Evolutionary conservation across 805 yeast genomes (phyloP), one percentile per base, ranked within the genome.

Genomic region (Candida ponderosae): DNA sequence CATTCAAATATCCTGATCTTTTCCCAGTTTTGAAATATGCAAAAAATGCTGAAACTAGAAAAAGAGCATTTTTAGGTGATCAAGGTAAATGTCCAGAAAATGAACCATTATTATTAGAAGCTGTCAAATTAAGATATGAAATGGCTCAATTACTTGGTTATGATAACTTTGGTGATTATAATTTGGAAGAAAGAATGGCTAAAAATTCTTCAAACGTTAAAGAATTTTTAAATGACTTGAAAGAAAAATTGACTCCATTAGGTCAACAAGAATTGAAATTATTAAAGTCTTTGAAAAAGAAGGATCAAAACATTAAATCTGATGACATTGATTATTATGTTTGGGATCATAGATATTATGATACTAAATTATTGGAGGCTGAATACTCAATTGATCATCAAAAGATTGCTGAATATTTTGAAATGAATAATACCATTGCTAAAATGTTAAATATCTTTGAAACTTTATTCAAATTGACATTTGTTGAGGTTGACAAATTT

Each of bases 131-230:
- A 37, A 72, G 96, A 52, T 72, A 71, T 26, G 61, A 79, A 47
- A 59, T 80, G 39, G 87, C 94, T 2, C 52, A 69, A 32, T 40
- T 72, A 7, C 63, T 85, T 50, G 93, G 88, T 17, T 86, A 81
- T 58, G 57, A 69, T 8, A 74, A 74, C 39, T 86, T 72, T 57
- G 77, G 93, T 1, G 81, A 79, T 37, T 84, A 72, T 52, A 72
- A 78, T 26, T 66, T 86, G 45, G 90, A 85, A 44, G 81, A 77
- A 37, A 72, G 87, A 55, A 81, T 86, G 89, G 95, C 95, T 31
- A 81, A 85, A 51, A 68, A 64, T 20, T 74, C 80, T 31, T 65
- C 67, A 33, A 72, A 63, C 18, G 95, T 84, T 17, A 52, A 71
- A 47, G 52, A 59, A 27, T 86, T 86, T 51, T 68, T 86, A 46